phyloP scores from a whole-genome alignment of 148 eudicot genomes.

The Nepenthes mirabilis region DNA sequence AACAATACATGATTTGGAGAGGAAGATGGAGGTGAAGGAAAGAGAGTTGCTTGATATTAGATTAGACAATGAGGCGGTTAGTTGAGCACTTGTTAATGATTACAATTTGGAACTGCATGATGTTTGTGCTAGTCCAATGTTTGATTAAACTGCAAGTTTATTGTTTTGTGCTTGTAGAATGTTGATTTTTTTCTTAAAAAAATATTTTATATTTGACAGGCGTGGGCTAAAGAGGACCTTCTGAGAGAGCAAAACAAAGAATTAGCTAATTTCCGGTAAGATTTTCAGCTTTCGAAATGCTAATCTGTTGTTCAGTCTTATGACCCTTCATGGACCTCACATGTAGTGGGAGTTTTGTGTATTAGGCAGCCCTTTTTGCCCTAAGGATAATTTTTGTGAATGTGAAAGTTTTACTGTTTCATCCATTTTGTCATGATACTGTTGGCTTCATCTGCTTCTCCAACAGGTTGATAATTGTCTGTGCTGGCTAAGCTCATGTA shows the following conservation, averaged over 20 bases:
- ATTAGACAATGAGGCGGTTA: conserved; percentile 75
- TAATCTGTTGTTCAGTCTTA: too few species aligned
- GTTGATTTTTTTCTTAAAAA: neutral
- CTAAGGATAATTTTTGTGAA: too few species aligned
- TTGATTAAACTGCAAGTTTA: too few species aligned
- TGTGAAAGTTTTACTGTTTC: too few species aligned
- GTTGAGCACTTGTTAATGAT: conserved; percentile 8
- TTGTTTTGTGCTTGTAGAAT: neutral
- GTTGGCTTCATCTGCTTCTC: neutral
- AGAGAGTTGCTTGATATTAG: conserved; percentile 76
- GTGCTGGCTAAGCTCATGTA: neutral
- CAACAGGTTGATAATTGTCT: neutral
- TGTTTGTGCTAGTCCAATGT: neutral
- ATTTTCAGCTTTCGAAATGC: neutral
- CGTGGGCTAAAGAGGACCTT: conserved; percentile 97
- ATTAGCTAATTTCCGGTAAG: conserved; percentile 62
- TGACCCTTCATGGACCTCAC: too few species aligned
- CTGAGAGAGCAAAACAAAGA: conserved; percentile 85
- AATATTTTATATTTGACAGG: conserved; percentile 28
- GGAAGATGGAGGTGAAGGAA: conserved; percentile 69
- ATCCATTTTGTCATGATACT: neutral
- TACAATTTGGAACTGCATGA: conserved; percentile 2
- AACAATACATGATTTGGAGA: conserved; percentile 53
- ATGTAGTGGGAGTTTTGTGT: too few species aligned
- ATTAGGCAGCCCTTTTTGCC: too few species aligned